These are phyloP conservation scores for Rhamnella rubrinervis DNA, from an alignment of 331 rosid species.

Conservation along the genomic window DNA sequence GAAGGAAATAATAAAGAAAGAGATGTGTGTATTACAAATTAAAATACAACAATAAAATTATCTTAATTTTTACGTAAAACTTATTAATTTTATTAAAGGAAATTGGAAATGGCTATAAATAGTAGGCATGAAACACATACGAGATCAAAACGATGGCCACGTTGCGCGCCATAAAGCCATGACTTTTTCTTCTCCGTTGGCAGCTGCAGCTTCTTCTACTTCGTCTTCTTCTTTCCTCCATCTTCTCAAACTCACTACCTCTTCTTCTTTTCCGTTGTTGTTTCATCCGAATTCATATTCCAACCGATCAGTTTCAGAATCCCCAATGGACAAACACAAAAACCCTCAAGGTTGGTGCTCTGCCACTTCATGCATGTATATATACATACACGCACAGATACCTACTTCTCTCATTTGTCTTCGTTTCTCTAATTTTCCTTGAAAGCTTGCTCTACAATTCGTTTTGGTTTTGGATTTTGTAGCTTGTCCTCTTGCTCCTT, in stretches of 20 bases:
- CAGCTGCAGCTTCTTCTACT: not conserved
- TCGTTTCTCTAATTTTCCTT: not conserved
- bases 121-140: not conserved
- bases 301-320: not conserved
- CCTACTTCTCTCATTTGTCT: not conserved
- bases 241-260: not conserved
- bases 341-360: constrained; percentile 21
- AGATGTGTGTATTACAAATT: too few relatives aligned
- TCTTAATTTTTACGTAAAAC: too few relatives aligned
- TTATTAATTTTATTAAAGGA: too few relatives aligned
- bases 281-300: not conserved
- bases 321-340: constrained; percentile 31
- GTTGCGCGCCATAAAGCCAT: constrained; percentile 43
- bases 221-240: not conserved
- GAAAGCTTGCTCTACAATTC: not conserved
- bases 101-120: not conserved
- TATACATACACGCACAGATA: too few relatives aligned
- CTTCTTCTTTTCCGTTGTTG: not conserved
- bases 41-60: too few relatives aligned
- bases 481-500: too few relatives aligned
- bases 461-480: not conserved
- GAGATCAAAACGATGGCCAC: constrained; percentile 38
- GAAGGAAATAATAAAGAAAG: too few relatives aligned
- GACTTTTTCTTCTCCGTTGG: not conserved
- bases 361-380: not conserved